Evolutionary conservation across 495 filamentous ascomycete species (phyloP).

Genomic region (Podospora appendiculata): DNA sequence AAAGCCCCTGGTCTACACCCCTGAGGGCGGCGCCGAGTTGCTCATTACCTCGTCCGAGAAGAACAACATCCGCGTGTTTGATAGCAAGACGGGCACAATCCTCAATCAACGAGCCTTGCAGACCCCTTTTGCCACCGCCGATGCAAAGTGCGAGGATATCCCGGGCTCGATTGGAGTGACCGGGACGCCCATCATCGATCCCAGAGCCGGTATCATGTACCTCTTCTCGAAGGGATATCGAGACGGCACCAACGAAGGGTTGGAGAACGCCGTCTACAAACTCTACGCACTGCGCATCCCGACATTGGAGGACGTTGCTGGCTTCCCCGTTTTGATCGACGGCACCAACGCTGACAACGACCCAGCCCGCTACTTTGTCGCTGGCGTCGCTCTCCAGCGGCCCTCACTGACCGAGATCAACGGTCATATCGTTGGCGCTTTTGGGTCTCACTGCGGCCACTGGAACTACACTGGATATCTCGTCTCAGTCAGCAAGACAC

Average conservation of each 20-base stretch:
- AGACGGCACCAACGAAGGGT: background rate
- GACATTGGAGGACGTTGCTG: constrained; percentile 7
- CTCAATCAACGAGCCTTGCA: constrained; percentile 21
- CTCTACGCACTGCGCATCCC: constrained; percentile 16
- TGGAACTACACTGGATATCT: constrained; percentile 39
- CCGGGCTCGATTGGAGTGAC: constrained; percentile 20
- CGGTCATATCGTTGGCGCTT: constrained; percentile 26
- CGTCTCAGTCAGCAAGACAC: constrained; percentile 22
- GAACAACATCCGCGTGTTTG: constrained; percentile 27
- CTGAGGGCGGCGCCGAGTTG: constrained; percentile 15
- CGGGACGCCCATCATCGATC: constrained; percentile 15
- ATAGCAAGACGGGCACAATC: constrained; percentile 24
- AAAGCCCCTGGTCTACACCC: constrained; percentile 31
- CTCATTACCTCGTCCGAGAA: constrained; percentile 28
- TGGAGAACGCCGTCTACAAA: constrained; percentile 12
- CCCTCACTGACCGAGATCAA: constrained; percentile 24
- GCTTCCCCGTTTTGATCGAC: constrained; percentile 11
- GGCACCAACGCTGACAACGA: constrained; percentile 14
- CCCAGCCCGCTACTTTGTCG: constrained; percentile 14
- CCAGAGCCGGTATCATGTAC: constrained; percentile 14
- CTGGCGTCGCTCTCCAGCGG: constrained; percentile 25
- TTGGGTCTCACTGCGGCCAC: constrained; percentile 35
- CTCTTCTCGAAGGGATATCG: constrained; percentile 16
- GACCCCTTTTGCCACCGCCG: constrained; percentile 22
- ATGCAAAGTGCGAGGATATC: constrained; percentile 27